These are phyloP conservation scores for Corymbia maculata DNA, from an alignment of 345 rosid species.

Conservation along the genomic window DNA sequence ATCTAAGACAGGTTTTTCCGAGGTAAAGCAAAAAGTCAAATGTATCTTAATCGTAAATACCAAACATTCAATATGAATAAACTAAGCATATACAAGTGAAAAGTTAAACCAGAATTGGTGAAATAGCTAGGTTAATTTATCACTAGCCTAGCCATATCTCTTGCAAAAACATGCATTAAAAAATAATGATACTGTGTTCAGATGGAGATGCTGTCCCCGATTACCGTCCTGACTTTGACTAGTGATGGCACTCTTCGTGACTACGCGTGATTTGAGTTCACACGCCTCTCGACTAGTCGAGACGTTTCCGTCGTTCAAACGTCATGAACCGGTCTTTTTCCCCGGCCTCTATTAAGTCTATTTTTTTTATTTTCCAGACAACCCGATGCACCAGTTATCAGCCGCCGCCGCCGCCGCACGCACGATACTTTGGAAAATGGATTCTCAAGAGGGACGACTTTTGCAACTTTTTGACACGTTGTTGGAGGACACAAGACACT, in stretches of 20 bases:
- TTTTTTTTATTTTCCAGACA: neutral
- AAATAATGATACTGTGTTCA: neutral
- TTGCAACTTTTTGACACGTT: neutral
- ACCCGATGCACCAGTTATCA: neutral
- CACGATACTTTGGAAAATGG: neutral
- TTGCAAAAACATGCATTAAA: neutral
- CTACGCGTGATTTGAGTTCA: neutral
- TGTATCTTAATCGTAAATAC: too few relatives aligned
- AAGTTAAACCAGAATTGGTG: neutral
- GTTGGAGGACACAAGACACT: too few relatives aligned
- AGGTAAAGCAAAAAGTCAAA: neutral
- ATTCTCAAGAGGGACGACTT: neutral
- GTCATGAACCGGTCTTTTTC: neutral
- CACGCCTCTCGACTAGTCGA: neutral
- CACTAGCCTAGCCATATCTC: neutral
- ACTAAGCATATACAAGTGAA: neutral
- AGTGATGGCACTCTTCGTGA: neutral
- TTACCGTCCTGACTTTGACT: neutral
- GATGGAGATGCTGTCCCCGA: neutral
- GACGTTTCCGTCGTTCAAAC: neutral
- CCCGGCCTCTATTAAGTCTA: neutral
- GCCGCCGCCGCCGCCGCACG: neutral
- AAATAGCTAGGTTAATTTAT: neutral
- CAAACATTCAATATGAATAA: neutral
- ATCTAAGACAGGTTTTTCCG: too few relatives aligned